Evolutionary conservation across 495 filamentous ascomycete genomes (phyloP), one percentile per base, ranked within the genome.

Genomic region (Achaetomiella virescens): DNA sequence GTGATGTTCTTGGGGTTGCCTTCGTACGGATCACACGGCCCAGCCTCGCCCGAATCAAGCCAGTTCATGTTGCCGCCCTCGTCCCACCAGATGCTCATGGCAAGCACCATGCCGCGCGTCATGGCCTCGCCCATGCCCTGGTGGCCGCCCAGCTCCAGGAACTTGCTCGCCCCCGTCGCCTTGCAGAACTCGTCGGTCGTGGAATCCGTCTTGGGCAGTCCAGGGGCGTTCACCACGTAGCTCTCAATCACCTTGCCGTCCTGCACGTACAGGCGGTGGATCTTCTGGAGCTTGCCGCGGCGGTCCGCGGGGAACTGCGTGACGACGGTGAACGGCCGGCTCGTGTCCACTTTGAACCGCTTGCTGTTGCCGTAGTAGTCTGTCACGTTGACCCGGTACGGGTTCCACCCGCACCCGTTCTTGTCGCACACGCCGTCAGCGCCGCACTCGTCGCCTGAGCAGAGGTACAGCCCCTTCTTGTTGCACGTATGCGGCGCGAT

Each of bases 251-350:
- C 72, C 17, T 70, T 68, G 17, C 80, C 82, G 47, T 76, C 68
- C 63, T 86, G 84, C 21, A 84, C 70, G 66, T 88, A 86, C 7
- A 82, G 42, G 3, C 85, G 76, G 38, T 78, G 71, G 68, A 89
- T 86, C 58, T 80, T 72, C 27, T 55, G 65, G 18, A 87, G 67
- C 12, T 67, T 61, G 33, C 81, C 82, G 24, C 67, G 53, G 49
- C 75, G 71, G 57, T 70, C 71, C 43, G 82, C 78, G n/a, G 78
- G 64, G 74, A 89, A 88, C 63, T 87, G 83, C 4, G 86, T 90
- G 36, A 85, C 79, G 11, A 88, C 83, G 14, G 84, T 89, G 59
- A 89, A 75, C 6, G 75, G 75, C 51, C 77, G 74, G 1, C 38
- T 33, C 15, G 63, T 66, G 59, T 68, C 59, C 37, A 68, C 63